These are phyloP conservation scores for Xylariomycetidae sp. DNA, from an alignment of 2,329 filamentous ascomycete species.

Conservation along the genomic window DNA sequence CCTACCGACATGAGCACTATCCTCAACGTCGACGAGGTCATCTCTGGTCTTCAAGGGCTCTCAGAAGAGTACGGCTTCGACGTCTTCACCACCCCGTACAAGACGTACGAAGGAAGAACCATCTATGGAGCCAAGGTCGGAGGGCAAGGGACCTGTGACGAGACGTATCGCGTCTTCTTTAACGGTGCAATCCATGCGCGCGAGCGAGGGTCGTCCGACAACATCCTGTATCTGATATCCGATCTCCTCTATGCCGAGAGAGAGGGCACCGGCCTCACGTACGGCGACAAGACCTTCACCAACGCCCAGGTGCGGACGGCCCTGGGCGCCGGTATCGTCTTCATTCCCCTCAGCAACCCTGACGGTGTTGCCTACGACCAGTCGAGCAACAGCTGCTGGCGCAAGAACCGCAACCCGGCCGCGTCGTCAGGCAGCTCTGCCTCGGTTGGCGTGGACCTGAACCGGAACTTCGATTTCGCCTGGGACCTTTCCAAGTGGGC, in stretches of 20 bases:
- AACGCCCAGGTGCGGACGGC: constrained; percentile 46
- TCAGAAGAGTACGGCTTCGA: constrained; percentile 33
- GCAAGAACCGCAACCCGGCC: constrained; percentile 49
- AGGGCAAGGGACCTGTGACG: constrained; percentile 33
- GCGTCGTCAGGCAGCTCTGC: constrained; percentile 26
- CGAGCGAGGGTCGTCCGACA: constrained; percentile 53
- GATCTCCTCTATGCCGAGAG: constrained; percentile 52
- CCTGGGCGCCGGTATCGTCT: constrained; percentile 48
- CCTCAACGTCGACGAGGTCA: constrained; percentile 37
- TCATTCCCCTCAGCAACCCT: constrained; percentile 48
- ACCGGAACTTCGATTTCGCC: constrained; percentile 54
- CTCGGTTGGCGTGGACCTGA: constrained; percentile 46
- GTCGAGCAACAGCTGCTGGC: constrained; percentile 45
- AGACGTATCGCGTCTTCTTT: constrained; percentile 45
- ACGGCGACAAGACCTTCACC: constrained; percentile 48
- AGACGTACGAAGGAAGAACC: constrained; percentile 36
- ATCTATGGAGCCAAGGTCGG: constrained; percentile 39
- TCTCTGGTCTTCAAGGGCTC: constrained; percentile 35
- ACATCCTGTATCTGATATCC: constrained; percentile 52
- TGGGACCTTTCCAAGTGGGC: constrained; percentile 49
- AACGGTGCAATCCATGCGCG: constrained; percentile 52
- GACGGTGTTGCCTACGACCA: constrained; percentile 51
- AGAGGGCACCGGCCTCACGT: constrained; percentile 43
- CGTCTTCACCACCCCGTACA: constrained; percentile 36
- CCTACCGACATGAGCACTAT: constrained; percentile 31